Conservation (phyloP, 345 rosid genomes). For the Camelina neglecta region DNA sequence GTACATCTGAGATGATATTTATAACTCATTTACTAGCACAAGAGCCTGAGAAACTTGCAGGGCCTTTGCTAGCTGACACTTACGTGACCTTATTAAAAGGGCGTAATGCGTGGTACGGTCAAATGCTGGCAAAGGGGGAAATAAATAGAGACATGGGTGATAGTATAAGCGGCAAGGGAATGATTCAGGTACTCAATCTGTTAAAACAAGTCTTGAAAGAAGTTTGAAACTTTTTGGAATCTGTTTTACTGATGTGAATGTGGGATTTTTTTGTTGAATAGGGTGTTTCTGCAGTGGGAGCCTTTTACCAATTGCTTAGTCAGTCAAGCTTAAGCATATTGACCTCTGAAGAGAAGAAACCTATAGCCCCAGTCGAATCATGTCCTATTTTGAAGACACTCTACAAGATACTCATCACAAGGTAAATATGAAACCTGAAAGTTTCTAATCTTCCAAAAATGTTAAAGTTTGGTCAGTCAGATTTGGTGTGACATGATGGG, state of each 20-base stretch:
- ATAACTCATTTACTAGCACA: slow-evolving; percentile 94
- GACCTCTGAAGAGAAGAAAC: slow-evolving; percentile 76
- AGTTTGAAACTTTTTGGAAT: not conserved
- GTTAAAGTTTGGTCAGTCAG: not conserved
- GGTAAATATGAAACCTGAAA: slow-evolving; percentile 49
- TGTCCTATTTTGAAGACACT: slow-evolving; percentile 90
- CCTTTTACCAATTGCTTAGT: slow-evolving; percentile 87
- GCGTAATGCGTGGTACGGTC: slow-evolving; percentile 99
- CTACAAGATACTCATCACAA: slow-evolving; percentile 75
- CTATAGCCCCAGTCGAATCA: slow-evolving; percentile 86
- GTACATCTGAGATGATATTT: slow-evolving; percentile 98
- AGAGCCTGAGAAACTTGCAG: slow-evolving; percentile 96
- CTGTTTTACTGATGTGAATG: slow-evolving; percentile 11
- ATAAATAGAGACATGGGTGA: slow-evolving; percentile 92
- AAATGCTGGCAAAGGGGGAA: slow-evolving; percentile 80
- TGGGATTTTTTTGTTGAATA: slow-evolving; percentile 41
- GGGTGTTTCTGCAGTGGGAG: slow-evolving; percentile 97
- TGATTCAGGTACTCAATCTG: slow-evolving; percentile 81
- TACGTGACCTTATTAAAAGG: slow-evolving; percentile 92
- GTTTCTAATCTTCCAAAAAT: not conserved
- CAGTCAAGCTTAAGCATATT: slow-evolving; percentile 71
- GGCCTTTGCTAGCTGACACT: slow-evolving; percentile 95
- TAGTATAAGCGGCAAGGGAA: slow-evolving; percentile 95
- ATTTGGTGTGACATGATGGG: not conserved
- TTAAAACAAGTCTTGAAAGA: not conserved